A percentile compares a stretch with the other conserved stretches of the same genome.
Evolutionary conservation across 805 yeast species (phyloP).

Genomic region (Grigorovia jiainica): DNA sequence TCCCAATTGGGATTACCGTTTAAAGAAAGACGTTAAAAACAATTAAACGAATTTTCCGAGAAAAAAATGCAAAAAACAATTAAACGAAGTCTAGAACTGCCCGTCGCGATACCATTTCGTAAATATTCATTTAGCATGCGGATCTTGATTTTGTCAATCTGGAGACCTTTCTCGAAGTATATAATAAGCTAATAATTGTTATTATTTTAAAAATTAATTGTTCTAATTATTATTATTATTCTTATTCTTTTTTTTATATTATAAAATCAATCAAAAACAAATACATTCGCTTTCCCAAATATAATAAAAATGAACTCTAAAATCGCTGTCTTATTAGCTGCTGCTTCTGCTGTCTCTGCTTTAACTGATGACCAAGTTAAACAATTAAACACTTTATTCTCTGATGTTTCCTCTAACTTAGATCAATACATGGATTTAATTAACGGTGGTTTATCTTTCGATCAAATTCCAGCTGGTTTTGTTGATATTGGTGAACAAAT

Average conservation of each 20-base stretch:
- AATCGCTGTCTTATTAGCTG: constrained; percentile 13
- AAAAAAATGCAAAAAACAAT: too few species aligned
- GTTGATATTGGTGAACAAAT: constrained; percentile 16
- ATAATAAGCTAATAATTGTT: too few species aligned
- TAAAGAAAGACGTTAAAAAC: too few species aligned
- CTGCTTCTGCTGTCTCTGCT: constrained; percentile 15
- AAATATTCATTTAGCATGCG: too few species aligned
- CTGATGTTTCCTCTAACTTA: constrained; percentile 14
- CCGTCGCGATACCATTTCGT: too few species aligned
- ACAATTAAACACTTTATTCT: constrained; percentile 15
- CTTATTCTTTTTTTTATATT: neutral
- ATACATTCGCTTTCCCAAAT: constrained; percentile 8
- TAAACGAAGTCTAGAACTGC: too few species aligned
- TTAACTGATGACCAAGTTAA: constrained; percentile 12
- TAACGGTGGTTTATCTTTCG: constrained; percentile 9
- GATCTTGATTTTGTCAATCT: too few species aligned
- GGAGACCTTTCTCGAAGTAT: too few species aligned
- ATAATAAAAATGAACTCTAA: constrained; percentile 9
- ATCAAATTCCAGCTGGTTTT: constrained; percentile 16
- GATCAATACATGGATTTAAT: constrained; percentile 12
- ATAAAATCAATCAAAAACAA: neutral
- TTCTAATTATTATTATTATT: too few species aligned
- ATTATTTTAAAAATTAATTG: too few species aligned
- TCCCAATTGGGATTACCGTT: too few species aligned
- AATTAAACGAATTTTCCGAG: too few species aligned